Conservation (phyloP, 495 filamentous ascomycete species). For the Jackrogersella minutella region DNA sequence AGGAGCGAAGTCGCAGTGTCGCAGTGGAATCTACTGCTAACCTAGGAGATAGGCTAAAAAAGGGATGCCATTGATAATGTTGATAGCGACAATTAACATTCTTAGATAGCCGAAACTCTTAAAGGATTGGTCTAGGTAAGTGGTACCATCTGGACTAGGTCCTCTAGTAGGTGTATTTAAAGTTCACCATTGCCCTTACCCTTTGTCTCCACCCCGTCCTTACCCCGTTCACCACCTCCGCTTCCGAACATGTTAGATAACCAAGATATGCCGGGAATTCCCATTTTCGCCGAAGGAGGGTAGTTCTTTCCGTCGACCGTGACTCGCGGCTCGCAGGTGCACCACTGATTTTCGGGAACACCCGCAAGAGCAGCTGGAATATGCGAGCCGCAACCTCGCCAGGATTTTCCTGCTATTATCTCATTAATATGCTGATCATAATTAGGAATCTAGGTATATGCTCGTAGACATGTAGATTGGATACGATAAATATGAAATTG, state of each 20-base stretch:
- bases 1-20: conserved; percentile 27
- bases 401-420: conserved; percentile 65
- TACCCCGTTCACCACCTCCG: conserved; percentile 20
- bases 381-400: conserved; percentile 73
- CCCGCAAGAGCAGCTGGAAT: conserved; percentile 67
- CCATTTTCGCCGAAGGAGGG: conserved; percentile 63
- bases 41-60: no score
- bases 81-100: background rate
- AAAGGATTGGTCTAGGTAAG: background rate
- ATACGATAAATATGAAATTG: background rate
- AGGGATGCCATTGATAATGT: conserved; percentile 2
- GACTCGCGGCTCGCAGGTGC: conserved; percentile 66
- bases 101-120: background rate
- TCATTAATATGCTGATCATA: background rate
- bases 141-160: no score
- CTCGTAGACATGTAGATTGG: background rate
- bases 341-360: conserved; percentile 64
- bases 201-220: conserved; percentile 18
- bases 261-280: conserved; percentile 39
- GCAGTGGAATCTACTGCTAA: no score
- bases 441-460: no score
- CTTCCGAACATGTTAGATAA: conserved; percentile 38
- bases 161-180: no score
- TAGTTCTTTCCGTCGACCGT: conserved; percentile 67
- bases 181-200: conserved; percentile 25